Percentiles rank a stretch among this genome's conserved stretches.
Conservation (phyloP, 2,329 filamentous ascomycete species). For the Exophiala phaeomuriformis region DNA sequence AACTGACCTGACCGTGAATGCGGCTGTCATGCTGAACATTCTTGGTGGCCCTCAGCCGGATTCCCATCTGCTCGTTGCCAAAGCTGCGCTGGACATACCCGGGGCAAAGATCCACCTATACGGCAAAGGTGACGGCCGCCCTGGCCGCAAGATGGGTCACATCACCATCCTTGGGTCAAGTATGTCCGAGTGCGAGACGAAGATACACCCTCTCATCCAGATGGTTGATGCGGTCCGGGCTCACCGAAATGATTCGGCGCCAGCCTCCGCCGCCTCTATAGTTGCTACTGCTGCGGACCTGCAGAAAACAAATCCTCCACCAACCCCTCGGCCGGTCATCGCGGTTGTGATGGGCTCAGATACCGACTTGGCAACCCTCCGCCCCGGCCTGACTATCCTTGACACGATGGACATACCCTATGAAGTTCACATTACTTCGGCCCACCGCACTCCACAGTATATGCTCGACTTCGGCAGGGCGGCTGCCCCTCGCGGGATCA, state of each 20-base stretch:
- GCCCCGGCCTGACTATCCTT: slow-evolving; percentile 30
- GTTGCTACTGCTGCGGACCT: slow-evolving; percentile 15
- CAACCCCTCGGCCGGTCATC: slow-evolving; percentile 31
- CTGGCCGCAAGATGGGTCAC: slow-evolving; percentile 90
- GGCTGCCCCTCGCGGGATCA: slow-evolving; percentile 54
- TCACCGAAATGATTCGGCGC: slow-evolving; percentile 46
- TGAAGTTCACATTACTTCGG: slow-evolving; percentile 33
- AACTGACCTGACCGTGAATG: slow-evolving; percentile 40
- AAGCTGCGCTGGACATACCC: slow-evolving; percentile 51
- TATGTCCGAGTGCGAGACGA: slow-evolving; percentile 59
- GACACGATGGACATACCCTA: slow-evolving; percentile 30
- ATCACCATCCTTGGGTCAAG: slow-evolving; percentile 70
- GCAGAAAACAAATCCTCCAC: slow-evolving; percentile 17
- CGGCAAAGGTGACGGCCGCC: slow-evolving; percentile 76
- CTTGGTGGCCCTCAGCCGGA: slow-evolving; percentile 52
- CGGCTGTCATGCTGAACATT: slow-evolving; percentile 50
- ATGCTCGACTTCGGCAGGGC: slow-evolving; percentile 58
- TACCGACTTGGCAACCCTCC: slow-evolving; percentile 30
- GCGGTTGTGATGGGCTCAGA: slow-evolving; percentile 46
- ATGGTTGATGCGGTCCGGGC: slow-evolving; percentile 73
- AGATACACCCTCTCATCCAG: slow-evolving; percentile 63
- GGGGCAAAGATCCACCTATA: slow-evolving; percentile 74
- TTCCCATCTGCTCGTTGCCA: slow-evolving; percentile 54
- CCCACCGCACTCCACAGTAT: slow-evolving; percentile 57
- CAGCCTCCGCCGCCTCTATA: slow-evolving; percentile 14